phyloP scores from a whole-genome alignment of 2,329 filamentous ascomycete genomes.

The Fusarium pininemorale region DNA sequence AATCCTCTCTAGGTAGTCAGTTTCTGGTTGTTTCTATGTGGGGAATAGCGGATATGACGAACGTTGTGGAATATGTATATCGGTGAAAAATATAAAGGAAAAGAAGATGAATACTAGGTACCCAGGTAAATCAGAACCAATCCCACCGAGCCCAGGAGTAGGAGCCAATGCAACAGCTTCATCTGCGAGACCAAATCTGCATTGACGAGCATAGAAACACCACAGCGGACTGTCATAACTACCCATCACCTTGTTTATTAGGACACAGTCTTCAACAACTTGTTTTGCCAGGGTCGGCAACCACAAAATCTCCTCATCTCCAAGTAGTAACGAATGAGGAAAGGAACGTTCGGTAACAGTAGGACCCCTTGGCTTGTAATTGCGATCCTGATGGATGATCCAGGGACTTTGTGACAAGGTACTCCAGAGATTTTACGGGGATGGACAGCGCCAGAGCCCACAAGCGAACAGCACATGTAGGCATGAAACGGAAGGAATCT shows the following conservation, averaged over 20 bases:
- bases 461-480: slow-evolving; percentile 38
- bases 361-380: slow-evolving; percentile 7
- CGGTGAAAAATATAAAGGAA: neutral
- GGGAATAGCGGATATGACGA: slow-evolving; percentile 8
- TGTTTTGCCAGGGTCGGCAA: neutral
- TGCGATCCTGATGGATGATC: slow-evolving; percentile 10
- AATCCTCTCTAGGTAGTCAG: neutral
- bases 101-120: neutral
- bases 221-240: neutral
- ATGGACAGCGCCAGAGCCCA: slow-evolving; percentile 27
- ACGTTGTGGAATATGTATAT: slow-evolving; percentile 1
- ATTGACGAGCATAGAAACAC: neutral
- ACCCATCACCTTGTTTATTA: neutral
- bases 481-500: slow-evolving; percentile 36
- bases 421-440: slow-evolving; percentile 35
- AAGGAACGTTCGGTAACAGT: slow-evolving; percentile 16
- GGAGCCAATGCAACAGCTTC: neutral
- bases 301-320: neutral
- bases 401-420: slow-evolving; percentile 19
- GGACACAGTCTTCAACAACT: neutral
- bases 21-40: neutral
- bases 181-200: neutral
- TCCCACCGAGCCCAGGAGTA: neutral
- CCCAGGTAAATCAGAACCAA: neutral
- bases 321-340: neutral